Base-by-base conservation (phyloP, 2,329 filamentous ascomycete species). In the Ophiostoma himal-ulmi region DNA sequence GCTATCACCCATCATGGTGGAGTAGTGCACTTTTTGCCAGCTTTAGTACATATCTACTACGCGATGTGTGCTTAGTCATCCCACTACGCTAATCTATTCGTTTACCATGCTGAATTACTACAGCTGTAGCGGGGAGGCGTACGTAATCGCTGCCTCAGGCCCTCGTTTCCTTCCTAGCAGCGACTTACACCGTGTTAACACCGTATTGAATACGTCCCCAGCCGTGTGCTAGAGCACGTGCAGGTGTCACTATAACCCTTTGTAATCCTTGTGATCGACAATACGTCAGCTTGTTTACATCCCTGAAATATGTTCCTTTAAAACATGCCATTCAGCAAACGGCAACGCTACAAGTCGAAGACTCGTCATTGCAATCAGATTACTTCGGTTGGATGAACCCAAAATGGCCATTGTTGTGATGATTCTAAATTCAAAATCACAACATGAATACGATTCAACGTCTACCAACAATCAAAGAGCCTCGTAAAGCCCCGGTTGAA, bases 91-190 rank as follows among this genome's bases (percentile, higher is more conserved):
- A 57, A 11, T 11, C 57, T 11, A 62, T 62, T 30, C 22, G 52
- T 26, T 13, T 7, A 4, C 52, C n/a, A 26, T 26, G 22, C 13
- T 8, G 14, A 57, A 72, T 60, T 66, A 62, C 44, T 54, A 17
- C 65, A 36, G 30, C 6, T 22, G 39, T 17, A 30, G 57, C 54
- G 68, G 30, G 62, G 67, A 30, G 57, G 71, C 52, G 66, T 70
- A 72, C 72, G 72, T 71, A 73, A 73, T 69, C 66, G 41, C 67
- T 62, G 67, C 70, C 69, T 62, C 48, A 66, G 68, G 68, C 68
- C 20, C 6, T 17, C 10, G 37, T 22, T 7, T 57, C 14, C 52
- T 13, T 57, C 22, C n/a, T 54, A 22, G n/a, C n/a, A 54, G 20
- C 48, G n/a, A 14, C 11, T n/a, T 7, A 11, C 44, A 48, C 44